Base-by-base conservation (phyloP, 768 basidiomycete genomes). In the Gautieria morchelliformis region DNA sequence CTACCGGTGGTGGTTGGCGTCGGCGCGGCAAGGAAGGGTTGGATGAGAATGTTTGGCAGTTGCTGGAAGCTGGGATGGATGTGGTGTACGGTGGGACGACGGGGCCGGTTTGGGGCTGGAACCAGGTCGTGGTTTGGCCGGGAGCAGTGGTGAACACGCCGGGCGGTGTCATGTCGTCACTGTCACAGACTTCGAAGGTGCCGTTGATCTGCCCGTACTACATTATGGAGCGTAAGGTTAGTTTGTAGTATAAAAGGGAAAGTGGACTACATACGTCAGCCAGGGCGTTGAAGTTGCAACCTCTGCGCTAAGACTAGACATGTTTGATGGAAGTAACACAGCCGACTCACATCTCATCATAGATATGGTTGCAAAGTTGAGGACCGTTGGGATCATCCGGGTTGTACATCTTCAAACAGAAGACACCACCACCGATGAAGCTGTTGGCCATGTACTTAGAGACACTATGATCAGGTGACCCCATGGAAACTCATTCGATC, bases 391-490 rank as follows among this genome's bases (percentile, higher is more conserved):
- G 56, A 22, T 58, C 56, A 19, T 48, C 50, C 14, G 55, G 55
- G 50, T 60, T 59, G 57, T 60, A 62, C 46, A 56, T 48, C 52
- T 62, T 62, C 44, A 58, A 22, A 52, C 61, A 62, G 60, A 62
- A 60, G 8, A 58, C 50, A 45, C 47, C 47, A 17, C 35, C 22
- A 19, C 61, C 61, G 30, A 62, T 62, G 52, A 62, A 62, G 32
- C 53, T 59, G 11, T 24, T 9, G 22, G 14, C 27, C 33, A 39
- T 24, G 24, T 19, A 32, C 10, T 51, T 32, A 33, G 40, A 15
- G 6, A 27, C n/a, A n/a, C n/a, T n/a, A n/a, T n/a, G n/a, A n/a
- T n/a, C n/a, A n/a, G n/a, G n/a, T n/a, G n/a, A n/a, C n/a, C n/a
- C n/a, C n/a, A n/a, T n/a, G n/a, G n/a, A n/a, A 24, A 51, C 56